Base-by-base conservation (phyloP, 2,329 filamentous ascomycete genomes). In the Didymella sp. region DNA sequence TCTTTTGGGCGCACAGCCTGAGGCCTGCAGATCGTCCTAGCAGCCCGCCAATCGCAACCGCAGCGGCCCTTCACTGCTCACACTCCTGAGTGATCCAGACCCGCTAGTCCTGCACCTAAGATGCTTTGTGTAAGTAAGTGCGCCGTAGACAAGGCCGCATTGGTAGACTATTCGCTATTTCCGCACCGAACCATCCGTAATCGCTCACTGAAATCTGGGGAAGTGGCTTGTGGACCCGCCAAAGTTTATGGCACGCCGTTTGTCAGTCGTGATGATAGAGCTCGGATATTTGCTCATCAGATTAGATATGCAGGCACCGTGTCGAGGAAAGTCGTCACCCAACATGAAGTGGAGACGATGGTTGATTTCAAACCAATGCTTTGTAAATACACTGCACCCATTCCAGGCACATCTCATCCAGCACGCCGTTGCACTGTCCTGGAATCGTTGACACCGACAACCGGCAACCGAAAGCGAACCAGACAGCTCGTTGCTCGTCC, bases 211-310 rank as follows among this genome's bases (percentile, higher is more conserved):
- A 33, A 54, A 54, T 54, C 56, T 58, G 56, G 56, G 56, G 56
- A 54, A 58, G 37, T 58, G 46, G 44, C 51, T 54, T 51, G 40
- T 49, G 50, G 41, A 31, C 40, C 56, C 56, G 50, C 41, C 43
- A 40, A 51, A 52, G 35, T 42, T 47, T 57, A 27, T 37, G 35
- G 8, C 22, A 43, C 22, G 35, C 35, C 42, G 30, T n/a, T 48
- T 42, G 47, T 47, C 43, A 47, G 15, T 41, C 22, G 6, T 24
- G 17, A 41, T 13, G 17, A 21, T 38, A 11, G 2, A 22, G 9
- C 2, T 15, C 35, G 17, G 35, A 38, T 3, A 22, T 41, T 9
- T 41, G 38, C 38, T 40, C 37, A 12, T 25, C 38, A 25, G n/a
- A n/a, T n/a, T n/a, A n/a, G n/a, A 22, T 17, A 41, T 25, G 21